phyloP scores from a whole-genome alignment of 2,329 filamentous ascomycete species.

The Colletotrichum abscissum region DNA sequence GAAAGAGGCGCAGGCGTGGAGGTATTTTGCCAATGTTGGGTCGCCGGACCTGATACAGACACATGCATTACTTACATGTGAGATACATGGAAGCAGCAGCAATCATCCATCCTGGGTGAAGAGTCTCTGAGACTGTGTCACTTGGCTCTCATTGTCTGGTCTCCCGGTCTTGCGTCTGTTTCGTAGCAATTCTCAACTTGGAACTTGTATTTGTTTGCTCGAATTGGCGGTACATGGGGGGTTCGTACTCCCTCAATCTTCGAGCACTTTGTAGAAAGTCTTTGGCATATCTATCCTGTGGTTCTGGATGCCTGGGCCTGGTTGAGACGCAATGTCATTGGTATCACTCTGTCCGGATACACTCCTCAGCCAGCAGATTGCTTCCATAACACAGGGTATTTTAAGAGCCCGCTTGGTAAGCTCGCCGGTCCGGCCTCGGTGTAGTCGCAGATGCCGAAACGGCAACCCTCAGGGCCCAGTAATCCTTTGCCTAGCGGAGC shows the following conservation, averaged over 20 bases:
- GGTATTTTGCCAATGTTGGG: background rate
- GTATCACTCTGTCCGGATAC: background rate
- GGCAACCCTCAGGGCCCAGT: background rate
- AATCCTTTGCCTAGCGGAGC: background rate
- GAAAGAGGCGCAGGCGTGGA: background rate
- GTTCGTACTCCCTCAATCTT: background rate
- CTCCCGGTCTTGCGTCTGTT: background rate
- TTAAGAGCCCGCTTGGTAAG: slow-evolving; percentile 19
- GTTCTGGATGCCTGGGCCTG: background rate
- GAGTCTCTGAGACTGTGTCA: background rate
- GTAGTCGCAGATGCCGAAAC: background rate
- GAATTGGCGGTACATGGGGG: background rate
- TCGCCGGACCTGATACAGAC: background rate
- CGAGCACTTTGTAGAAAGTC: background rate
- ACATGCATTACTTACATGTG: background rate
- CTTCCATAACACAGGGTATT: slow-evolving; percentile 23
- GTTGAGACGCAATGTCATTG: background rate
- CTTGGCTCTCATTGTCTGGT: background rate
- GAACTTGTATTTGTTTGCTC: background rate
- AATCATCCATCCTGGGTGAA: background rate
- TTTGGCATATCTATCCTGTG: background rate
- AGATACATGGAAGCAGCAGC: background rate
- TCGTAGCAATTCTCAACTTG: background rate
- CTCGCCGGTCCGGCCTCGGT: background rate
- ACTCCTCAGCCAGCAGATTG: background rate